Conservation (phyloP, 2,329 filamentous ascomycete species). For the Rhynchosporium agropyri region DNA sequence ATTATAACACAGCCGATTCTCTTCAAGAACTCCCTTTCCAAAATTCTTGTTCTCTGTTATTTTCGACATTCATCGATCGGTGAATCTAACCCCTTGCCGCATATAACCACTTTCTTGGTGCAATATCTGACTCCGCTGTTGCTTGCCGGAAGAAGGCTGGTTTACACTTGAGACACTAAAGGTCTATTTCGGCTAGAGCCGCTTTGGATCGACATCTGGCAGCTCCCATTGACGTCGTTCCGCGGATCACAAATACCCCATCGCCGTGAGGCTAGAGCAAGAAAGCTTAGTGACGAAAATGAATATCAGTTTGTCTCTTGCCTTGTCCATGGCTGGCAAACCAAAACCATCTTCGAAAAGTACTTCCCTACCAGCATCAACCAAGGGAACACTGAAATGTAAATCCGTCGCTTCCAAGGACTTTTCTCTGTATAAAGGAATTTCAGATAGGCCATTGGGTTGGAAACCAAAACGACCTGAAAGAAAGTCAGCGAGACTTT, state of each 20-base stretch:
- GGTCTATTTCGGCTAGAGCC: slow-evolving; percentile 17
- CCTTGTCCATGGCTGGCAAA: slow-evolving; percentile 30
- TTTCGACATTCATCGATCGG: neutral
- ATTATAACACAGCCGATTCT: slow-evolving; percentile 23
- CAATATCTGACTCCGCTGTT: slow-evolving; percentile 9
- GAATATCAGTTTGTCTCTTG: slow-evolving; percentile 31
- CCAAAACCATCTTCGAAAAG: slow-evolving; percentile 21
- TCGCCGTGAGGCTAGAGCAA: slow-evolving; percentile 17
- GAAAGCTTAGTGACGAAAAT: slow-evolving; percentile 16
- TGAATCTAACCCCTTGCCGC: neutral
- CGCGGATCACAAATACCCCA: slow-evolving; percentile 23
- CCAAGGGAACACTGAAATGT: slow-evolving; percentile 8
- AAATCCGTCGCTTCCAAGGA: slow-evolving; percentile 21
- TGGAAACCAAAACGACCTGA: slow-evolving; percentile 29
- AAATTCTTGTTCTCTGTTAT: too few relatives aligned
- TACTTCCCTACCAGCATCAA: slow-evolving; percentile 8
- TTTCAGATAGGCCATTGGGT: slow-evolving; percentile 32
- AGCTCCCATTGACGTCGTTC: slow-evolving; percentile 26
- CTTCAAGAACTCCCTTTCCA: slow-evolving; percentile 1
- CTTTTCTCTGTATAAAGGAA: slow-evolving; percentile 32
- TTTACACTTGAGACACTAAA: slow-evolving; percentile 1
- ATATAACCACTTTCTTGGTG: neutral
- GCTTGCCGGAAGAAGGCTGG: slow-evolving; percentile 1
- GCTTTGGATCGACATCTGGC: slow-evolving; percentile 11
- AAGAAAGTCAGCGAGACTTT: slow-evolving; percentile 17